Conservation (phyloP, 768 basidiomycete species). For the Tulasnella sp. region DNA sequence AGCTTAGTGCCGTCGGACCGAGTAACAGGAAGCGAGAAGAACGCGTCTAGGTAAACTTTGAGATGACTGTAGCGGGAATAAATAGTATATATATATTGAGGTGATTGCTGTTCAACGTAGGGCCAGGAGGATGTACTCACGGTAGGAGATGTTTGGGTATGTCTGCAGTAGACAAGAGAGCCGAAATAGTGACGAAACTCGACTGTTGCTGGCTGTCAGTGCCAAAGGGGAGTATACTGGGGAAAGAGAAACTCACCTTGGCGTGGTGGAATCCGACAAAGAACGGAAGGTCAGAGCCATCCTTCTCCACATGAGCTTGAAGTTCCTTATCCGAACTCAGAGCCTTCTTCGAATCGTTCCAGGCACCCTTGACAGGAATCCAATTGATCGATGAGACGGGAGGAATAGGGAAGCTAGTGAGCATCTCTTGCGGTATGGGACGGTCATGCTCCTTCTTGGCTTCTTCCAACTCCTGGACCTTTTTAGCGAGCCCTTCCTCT, state of each 20-base stretch:
- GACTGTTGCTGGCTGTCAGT: slow-evolving; percentile 53
- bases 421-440: slow-evolving; percentile 74
- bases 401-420: slow-evolving; percentile 86
- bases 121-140: slow-evolving; percentile 43
- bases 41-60: slow-evolving; percentile 70
- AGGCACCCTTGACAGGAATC: slow-evolving; percentile 71
- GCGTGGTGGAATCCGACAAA: slow-evolving; percentile 94
- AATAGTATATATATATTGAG: slow-evolving; percentile 22
- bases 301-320: slow-evolving; percentile 59
- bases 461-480: slow-evolving; percentile 62
- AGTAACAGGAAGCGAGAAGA: slow-evolving; percentile 84
- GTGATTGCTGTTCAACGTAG: background rate
- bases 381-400: slow-evolving; percentile 87
- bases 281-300: slow-evolving; percentile 70
- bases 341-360: slow-evolving; percentile 50
- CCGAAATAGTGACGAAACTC: slow-evolving; percentile 82
- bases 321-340: slow-evolving; percentile 43
- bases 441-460: slow-evolving; percentile 84
- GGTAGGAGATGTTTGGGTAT: slow-evolving; percentile 74
- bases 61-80: slow-evolving; percentile 53
- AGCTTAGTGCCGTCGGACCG: slow-evolving; percentile 64
- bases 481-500: slow-evolving; percentile 70
- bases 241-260: slow-evolving; percentile 49
- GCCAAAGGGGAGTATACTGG: slow-evolving; percentile 7
- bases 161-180: slow-evolving; percentile 69